phyloP scores from a whole-genome alignment of 352 stramenopile genomes.

The Phytophthora syringae region DNA sequence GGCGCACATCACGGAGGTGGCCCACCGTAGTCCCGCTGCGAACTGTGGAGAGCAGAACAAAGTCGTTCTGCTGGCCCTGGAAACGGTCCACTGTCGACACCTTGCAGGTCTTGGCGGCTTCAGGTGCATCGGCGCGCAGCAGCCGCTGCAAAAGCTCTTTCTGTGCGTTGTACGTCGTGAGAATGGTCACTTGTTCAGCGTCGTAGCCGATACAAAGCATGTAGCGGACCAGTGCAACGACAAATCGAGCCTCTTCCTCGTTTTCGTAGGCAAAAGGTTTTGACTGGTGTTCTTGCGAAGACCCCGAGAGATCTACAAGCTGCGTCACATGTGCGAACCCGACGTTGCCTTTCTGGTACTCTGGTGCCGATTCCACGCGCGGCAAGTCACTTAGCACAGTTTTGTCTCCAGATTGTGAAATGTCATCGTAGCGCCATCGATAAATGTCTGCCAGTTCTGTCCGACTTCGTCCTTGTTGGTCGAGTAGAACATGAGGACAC shows the following conservation, averaged over 20 bases:
- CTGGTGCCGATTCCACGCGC: conserved; percentile 13
- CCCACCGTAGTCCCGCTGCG: conserved; percentile 86
- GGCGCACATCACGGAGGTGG: conserved; percentile 92
- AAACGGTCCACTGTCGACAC: conserved; percentile 96
- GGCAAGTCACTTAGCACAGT: conserved; percentile 35
- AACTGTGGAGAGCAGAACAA: conserved; percentile 95
- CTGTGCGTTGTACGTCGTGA: conserved; percentile 97
- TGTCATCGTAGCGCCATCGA: conserved; percentile 87
- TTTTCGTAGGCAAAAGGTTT: conserved; percentile 95
- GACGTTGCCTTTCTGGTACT: conserved; percentile 79
- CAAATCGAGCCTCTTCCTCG: conserved; percentile 94
- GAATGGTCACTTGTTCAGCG: conserved; percentile 91
- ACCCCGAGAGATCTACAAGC: conserved; percentile 82
- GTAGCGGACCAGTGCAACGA: conserved; percentile 93
- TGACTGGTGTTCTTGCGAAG: conserved; percentile 66
- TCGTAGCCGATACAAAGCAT: conserved; percentile 94
- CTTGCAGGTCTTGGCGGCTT: conserved; percentile 27
- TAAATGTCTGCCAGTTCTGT: conserved; percentile 91
- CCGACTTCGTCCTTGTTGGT: conserved; percentile 91
- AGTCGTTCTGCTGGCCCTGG: conserved; percentile 96
- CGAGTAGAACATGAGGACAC: conserved; percentile 92
- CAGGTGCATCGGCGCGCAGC: conserved; percentile 43
- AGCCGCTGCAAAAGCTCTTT: conserved; percentile 93
- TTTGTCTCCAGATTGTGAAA: conserved; percentile 15
- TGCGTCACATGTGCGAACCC: conserved; percentile 92